These are phyloP conservation scores for Entophlyctis luteolus DNA, from an alignment of 192 early-diverging fungal genomes.

Conservation along the genomic window DNA sequence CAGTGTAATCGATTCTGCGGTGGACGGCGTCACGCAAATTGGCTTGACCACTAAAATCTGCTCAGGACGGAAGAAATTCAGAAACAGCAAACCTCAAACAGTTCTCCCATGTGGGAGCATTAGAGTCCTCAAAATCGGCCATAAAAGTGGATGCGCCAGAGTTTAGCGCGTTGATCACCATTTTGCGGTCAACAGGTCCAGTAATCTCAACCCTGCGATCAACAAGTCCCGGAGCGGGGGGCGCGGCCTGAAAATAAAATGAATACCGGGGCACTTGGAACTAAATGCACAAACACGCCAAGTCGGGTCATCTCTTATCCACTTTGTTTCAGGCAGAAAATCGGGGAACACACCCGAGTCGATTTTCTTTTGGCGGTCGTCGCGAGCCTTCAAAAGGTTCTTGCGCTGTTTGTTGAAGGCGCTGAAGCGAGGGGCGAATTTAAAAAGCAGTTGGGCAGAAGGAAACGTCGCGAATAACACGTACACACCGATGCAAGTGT, in stretches of 20 bases:
- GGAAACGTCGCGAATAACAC: background rate
- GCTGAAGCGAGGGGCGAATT: conserved; percentile 19
- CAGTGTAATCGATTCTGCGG: conserved; percentile 80
- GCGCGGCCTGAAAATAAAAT: conserved; percentile 52
- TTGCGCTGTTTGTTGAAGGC: conserved; percentile 88
- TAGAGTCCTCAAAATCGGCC: conserved; percentile 99
- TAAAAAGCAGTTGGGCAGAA: background rate
- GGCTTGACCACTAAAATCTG: conserved; percentile 75
- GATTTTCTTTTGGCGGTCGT: conserved; percentile 71
- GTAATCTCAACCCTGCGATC: conserved; percentile 97
- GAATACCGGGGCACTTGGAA: background rate
- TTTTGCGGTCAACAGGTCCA: conserved; percentile 96
- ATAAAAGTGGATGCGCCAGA: conserved; percentile 91
- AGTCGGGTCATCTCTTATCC: conserved; percentile 82
- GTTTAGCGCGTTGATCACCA: conserved; percentile 99
- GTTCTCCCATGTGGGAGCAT: conserved; percentile 96
- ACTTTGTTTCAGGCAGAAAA: conserved; percentile 87
- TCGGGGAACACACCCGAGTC: conserved; percentile 77
- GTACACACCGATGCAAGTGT: conserved; percentile 69
- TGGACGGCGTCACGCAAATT: conserved; percentile 92
- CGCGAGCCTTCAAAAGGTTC: conserved; percentile 75
- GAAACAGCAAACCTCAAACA: conserved; percentile 5
- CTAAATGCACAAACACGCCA: conserved; percentile 67
- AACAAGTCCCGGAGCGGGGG: conserved; percentile 81
- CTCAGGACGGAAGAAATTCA: background rate